Percentiles rank a stretch among this genome's conserved stretches.
phyloP scores from a whole-genome alignment of 2,329 filamentous ascomycete species.

The Scedosporium minutisporum region DNA sequence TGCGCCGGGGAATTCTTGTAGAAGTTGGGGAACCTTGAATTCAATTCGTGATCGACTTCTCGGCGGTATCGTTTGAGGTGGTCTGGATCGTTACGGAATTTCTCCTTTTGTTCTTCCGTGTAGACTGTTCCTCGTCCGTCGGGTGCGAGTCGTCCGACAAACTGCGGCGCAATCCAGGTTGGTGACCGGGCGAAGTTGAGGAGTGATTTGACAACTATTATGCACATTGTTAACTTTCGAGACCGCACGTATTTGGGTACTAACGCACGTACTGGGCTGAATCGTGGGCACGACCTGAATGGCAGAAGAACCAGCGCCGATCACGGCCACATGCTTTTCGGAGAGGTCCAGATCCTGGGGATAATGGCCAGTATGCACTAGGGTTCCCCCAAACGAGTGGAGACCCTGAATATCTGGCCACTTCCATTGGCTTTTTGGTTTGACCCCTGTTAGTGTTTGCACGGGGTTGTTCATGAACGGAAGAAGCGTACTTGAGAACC shows the following conservation, averaged over 20 bases:
- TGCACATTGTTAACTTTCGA: neutral
- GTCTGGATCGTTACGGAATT: slow-evolving; percentile 28
- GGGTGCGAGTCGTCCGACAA: slow-evolving; percentile 17
- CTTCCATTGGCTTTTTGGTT: slow-evolving; percentile 6
- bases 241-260: neutral
- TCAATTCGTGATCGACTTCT: slow-evolving; percentile 30
- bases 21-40: slow-evolving; percentile 31
- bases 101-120: slow-evolving; percentile 26
- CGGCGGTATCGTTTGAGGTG: slow-evolving; percentile 31
- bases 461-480: neutral
- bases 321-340: slow-evolving; percentile 37
- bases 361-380: slow-evolving; percentile 46
- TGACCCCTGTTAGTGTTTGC: neutral
- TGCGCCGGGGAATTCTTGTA: slow-evolving; percentile 28
- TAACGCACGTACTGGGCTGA: slow-evolving; percentile 18
- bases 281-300: slow-evolving; percentile 40
- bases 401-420: slow-evolving; percentile 43
- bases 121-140: slow-evolving; percentile 15
- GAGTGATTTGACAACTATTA: slow-evolving; percentile 12
- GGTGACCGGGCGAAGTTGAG: slow-evolving; percentile 20
- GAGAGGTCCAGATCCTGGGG: slow-evolving; percentile 33
- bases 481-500: slow-evolving; percentile 2
- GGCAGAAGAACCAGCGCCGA: slow-evolving; percentile 41
- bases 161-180: slow-evolving; percentile 19
- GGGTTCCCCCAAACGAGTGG: slow-evolving; percentile 35